phyloP scores from a whole-genome alignment of 352 stramenopile genomes.

The Phytophthora brassicae region DNA sequence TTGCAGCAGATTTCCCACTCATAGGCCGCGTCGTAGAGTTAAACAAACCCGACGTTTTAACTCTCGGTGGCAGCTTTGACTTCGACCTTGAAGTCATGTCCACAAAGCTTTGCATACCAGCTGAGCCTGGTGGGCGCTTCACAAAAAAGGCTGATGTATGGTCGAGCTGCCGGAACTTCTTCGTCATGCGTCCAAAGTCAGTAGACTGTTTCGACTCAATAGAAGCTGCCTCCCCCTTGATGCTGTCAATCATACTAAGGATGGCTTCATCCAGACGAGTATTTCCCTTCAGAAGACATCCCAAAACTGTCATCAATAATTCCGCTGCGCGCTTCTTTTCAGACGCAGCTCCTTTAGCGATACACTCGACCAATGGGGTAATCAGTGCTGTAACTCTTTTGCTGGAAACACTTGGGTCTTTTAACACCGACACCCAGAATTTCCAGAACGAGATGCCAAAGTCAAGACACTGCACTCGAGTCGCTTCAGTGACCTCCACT shows the following conservation, averaged over 20 bases:
- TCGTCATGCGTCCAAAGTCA: conserved; percentile 60
- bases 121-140: conserved; percentile 31
- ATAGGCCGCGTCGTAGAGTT: conserved; percentile 39
- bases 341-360: conserved; percentile 42
- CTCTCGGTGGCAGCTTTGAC: conserved; percentile 15
- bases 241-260: conserved; percentile 49
- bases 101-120: conserved; percentile 12
- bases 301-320: conserved; percentile 66
- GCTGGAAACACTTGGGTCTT: conserved; percentile 47
- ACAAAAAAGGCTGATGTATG: conserved; percentile 58
- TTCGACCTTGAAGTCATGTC: conserved; percentile 33
- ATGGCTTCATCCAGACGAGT: conserved; percentile 55
- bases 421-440: conserved; percentile 61
- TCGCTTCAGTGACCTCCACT: conserved; percentile 45
- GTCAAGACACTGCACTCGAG: conserved; percentile 66
- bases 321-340: conserved; percentile 70
- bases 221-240: conserved; percentile 43
- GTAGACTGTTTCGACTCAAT: conserved; percentile 73
- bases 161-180: conserved; percentile 68
- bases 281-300: conserved; percentile 49
- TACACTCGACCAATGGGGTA: conserved; percentile 53
- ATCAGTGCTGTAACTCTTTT: conserved; percentile 62
- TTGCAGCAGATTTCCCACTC: conserved; percentile 62
- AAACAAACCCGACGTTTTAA: conserved; percentile 17
- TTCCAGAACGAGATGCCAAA: conserved; percentile 76